Evolutionary conservation across 2,329 filamentous ascomycete species (phyloP).

Genomic region (Neurospora sp.): DNA sequence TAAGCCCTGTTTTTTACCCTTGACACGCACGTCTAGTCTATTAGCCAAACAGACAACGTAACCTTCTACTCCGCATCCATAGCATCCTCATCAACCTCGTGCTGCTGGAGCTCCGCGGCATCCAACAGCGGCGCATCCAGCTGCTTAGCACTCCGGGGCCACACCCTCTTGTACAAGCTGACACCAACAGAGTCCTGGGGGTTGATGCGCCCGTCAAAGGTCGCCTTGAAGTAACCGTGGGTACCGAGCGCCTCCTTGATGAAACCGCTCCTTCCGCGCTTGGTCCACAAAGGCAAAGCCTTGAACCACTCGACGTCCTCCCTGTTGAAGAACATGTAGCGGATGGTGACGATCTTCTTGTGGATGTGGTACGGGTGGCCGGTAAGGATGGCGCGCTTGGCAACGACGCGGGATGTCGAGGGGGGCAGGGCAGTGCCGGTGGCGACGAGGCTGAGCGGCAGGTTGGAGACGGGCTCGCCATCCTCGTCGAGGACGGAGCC

Average conservation of each 20-base stretch:
- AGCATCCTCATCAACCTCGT: conserved; percentile 20
- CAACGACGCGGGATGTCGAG: conserved; percentile 67
- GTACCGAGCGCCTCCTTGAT: conserved; percentile 93
- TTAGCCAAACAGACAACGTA: neutral
- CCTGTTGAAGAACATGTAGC: conserved; percentile 99
- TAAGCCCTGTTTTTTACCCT: neutral
- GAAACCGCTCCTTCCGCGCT: conserved; percentile 75
- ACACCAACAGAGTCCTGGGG: conserved; percentile 90
- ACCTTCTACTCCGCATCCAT: conserved; percentile 27
- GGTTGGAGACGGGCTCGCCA: conserved; percentile 24
- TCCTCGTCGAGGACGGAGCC: conserved; percentile 34
- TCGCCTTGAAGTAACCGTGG: conserved; percentile 99
- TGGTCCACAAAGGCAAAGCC: conserved; percentile 89
- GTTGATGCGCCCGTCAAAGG: conserved; percentile 92
- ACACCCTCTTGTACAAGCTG: conserved; percentile 78
- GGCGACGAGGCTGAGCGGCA: conserved; percentile 62
- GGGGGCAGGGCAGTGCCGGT: conserved; percentile 82
- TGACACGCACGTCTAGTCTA: neutral
- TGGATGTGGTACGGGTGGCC: conserved; percentile 98
- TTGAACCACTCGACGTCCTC: conserved; percentile 98
- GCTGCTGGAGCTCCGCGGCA: conserved; percentile 8
- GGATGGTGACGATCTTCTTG: conserved; percentile 91
- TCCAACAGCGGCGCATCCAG: conserved; percentile 33
- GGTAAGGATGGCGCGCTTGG: conserved; percentile 87
- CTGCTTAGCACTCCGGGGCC: conserved; percentile 58